Evolutionary conservation across 23 red algal genomes (phyloP), one percentile per base, ranked within the genome.

Genomic region (Agarophyton chilense): DNA sequence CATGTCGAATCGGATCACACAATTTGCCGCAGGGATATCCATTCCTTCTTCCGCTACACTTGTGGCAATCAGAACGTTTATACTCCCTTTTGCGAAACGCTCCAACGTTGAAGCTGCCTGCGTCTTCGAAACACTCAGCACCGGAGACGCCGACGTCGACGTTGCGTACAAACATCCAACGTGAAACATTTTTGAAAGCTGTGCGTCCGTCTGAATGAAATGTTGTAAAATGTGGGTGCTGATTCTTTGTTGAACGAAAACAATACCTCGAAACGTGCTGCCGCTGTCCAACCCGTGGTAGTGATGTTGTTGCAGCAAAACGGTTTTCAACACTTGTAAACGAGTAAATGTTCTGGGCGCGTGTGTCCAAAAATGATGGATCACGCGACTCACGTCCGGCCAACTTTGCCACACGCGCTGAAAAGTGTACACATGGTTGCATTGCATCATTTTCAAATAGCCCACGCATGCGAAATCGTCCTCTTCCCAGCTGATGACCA

Each of bases 11-110:
- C 62, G 62, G 17, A 87, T 87, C 22, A 87, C 65, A 43, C 82
- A 87, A 17, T 87, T 87, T 17, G 82, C 82, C n/a, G 82, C 61
- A 22, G 82, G 82, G 74, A 87, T 87, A 19, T 71, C 61, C 82
- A 87, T 87, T 9, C 82, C 82, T 75, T 87, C 82, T 43, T 87
- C 82, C 12, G 82, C 82, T n/a, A 87, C 82, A 17, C 38, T 52
- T 26, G 82, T 87, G 2, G 82, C 61, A 42, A 87, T 50, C 44
- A 87, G 67, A 42, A 87, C 9, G 42, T 87, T 87, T 22, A 87
- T 57, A 9, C 7, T 38, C 1, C 82, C 82, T 7, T 29, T 38
- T n/a, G 62, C n/a, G 42, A 87, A 87, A 5, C 39, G 18, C 16
- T 72, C 17, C 22, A 87, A 17, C 22, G 42, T 50, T 26, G 31